phyloP scores from a whole-genome alignment of 2,329 filamentous ascomycete genomes.

The Colletotrichum siamense region DNA sequence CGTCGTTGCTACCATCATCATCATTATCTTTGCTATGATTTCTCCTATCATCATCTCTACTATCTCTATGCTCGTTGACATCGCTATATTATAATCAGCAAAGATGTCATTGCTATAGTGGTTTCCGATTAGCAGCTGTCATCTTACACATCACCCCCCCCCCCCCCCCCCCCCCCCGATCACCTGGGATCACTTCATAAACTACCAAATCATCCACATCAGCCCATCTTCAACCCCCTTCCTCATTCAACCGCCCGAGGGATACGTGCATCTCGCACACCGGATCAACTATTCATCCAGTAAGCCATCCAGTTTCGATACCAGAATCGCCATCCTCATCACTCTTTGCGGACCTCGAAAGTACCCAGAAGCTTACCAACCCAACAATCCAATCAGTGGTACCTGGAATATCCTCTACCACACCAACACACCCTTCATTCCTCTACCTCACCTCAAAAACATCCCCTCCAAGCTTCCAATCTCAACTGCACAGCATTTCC shows the following conservation, averaged over 20 bases:
- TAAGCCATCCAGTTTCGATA: background rate
- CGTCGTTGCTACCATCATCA: too few species aligned
- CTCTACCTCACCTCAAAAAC: background rate
- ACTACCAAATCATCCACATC: too few species aligned
- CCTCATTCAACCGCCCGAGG: too few species aligned
- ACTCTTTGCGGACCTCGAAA: background rate
- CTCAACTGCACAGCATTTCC: background rate
- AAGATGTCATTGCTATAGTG: too few species aligned
- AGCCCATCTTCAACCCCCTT: too few species aligned
- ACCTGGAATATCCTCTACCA: background rate
- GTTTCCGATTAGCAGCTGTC: too few species aligned
- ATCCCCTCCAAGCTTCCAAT: background rate
- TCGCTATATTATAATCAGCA: too few species aligned
- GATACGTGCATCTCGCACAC: background rate
- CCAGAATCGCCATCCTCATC: background rate
- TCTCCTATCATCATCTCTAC: too few species aligned
- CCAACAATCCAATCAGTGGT: background rate
- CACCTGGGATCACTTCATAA: too few species aligned
- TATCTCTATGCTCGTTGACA: rapidly evolving
- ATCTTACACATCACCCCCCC: too few species aligned
- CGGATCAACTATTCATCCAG: background rate
- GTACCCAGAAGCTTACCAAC: background rate
- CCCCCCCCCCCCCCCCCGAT: too few species aligned
- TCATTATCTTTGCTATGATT: rapidly evolving
- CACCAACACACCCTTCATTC: background rate